Percentiles rank a stretch among this genome's conserved stretches.
Evolutionary conservation across 2,329 filamentous ascomycete species (phyloP).

Genomic region (Byssochlamys sp.): DNA sequence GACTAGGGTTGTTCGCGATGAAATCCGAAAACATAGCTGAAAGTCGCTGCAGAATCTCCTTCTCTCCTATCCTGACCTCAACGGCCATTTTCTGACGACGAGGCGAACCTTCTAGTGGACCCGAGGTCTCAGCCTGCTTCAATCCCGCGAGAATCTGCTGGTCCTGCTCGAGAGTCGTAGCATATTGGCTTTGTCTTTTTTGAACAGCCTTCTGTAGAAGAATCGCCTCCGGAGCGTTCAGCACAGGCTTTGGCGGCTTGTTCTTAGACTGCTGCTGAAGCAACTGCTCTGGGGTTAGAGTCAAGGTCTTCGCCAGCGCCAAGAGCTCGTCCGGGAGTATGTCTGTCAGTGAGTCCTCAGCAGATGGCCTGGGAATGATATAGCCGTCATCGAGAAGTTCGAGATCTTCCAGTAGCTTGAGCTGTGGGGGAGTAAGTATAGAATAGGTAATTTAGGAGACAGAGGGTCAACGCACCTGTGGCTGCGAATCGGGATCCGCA

Average conservation of each 20-base stretch:
- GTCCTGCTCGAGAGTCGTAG: conserved; percentile 46
- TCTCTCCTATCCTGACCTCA: conserved; percentile 62
- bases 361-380: conserved; percentile 42
- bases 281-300: conserved; percentile 23
- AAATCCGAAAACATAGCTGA: conserved; percentile 29
- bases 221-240: conserved; percentile 18
- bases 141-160: conserved; percentile 28
- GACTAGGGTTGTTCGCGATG: conserved; percentile 9
- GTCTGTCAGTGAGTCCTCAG: conserved; percentile 20
- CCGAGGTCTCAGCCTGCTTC: conserved; percentile 21
- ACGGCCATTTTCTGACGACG: conserved; percentile 50
- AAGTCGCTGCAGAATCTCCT: conserved; percentile 53
- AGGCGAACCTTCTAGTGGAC: conserved; percentile 23
- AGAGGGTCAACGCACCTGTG: conserved; percentile 14
- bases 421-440: conserved; percentile 7
- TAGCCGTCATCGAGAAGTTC: conserved; percentile 64
- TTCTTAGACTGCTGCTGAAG: conserved; percentile 24
- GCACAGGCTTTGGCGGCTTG: conserved; percentile 26
- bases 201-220: conserved; percentile 27
- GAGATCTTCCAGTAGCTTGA: conserved; percentile 52
- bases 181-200: conserved; percentile 38
- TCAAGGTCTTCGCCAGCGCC: conserved; percentile 27
- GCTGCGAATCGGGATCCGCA: conserved; percentile 20
- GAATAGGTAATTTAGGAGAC: not conserved
- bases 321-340: conserved; percentile 32